Base-by-base conservation (phyloP, 352 stramenopile species). In the Phytopythium litorale region DNA sequence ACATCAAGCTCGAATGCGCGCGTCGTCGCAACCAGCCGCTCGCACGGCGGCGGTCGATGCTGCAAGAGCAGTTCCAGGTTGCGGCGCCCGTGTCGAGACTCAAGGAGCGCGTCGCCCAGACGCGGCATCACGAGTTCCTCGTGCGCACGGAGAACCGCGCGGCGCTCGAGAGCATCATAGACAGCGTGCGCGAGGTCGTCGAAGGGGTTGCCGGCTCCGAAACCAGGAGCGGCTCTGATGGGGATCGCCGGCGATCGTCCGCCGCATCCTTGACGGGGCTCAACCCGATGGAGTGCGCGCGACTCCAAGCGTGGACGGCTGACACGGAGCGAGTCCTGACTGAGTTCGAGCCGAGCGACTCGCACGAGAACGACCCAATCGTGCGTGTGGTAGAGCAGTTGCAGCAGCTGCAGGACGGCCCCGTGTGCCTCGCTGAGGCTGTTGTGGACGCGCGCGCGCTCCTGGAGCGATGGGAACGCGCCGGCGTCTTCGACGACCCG, bases 211-310 rank as follows among this genome's bases (percentile, higher is more conserved):
- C 62, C 18, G 37, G 58, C 43, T 8, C 18, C 13, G 8, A 4
- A 2, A 0, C n/a, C 3, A 19, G 21, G 5, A 23, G 21, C 67
- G 8, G 37, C 66, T 42, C 56, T 7, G 28, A 18, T 2, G 2
- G 18, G 0, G 55, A 51, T 19, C 28, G 23, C 1, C 35, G 55
- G 7, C 28, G 55, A 12, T 51, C 38, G 38, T 52, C 40, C 13
- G 56, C 15, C 61, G 58, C 7, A 51, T 60, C 50, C 45, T 56
- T 58, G 15, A 16, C 15, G 13, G 48, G 23, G 9, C 60, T 79
- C 19, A 86, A 73, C 51, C 76, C 78, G 15, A 81, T 89, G 68
- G 81, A 89, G 33, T 70, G 71, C n/a, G 64, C 71, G n/a, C 72
- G 71, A 30, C 67, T 91, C 15, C 42, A 69, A 12, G 32, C 54